Evolutionary conservation across 108 stramenopile genomes (phyloP), one percentile per base, ranked within the genome.

Genomic region (Aurantiochytrium sp.): DNA sequence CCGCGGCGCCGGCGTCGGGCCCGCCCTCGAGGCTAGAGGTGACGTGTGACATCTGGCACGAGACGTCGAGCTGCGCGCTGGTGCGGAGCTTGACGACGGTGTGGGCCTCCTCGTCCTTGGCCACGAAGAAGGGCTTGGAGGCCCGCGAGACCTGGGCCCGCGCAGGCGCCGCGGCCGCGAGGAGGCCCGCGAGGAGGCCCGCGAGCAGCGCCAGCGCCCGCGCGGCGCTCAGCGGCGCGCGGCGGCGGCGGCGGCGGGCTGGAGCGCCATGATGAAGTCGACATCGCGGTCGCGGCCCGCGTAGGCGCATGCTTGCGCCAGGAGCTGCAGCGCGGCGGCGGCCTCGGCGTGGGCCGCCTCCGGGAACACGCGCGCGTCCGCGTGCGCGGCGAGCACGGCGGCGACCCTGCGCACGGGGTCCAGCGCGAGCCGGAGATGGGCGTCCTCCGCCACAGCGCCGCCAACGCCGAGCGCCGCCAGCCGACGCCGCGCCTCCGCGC

Each of bases 91-190:
- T 81, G 39, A 81, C 45, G 27, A 81, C 45, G 30, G 39, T 81
- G 39, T 41, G 45, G 24, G 42, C 73, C 39, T 81, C 73, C 73
- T 81, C 73, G 45, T 81, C 73, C 45, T 81, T 81, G 39, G 42
- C 73, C 19, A 81, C 45, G 45, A 81, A 81, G 39, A 81, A 48
- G 10, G 73, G 73, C 73, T 41, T 48, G 45, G 8, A 1, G 27
- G 2, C 73, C 6, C 73, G 73, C 73, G 73, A 48, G 21, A 22
- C 45, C 73, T 81, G 39, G 36, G 24, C 73, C 45, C 8, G 10
- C 59, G 59, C 3, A 0, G 10, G 22, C 1, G 34, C 10, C 22
- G 24, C 19, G 32, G 34, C 59, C 32, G 59, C 3, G 15, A 65
- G 27, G 22, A 65, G 34, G 34, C 8, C 59, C 59, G 0, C 2